These are phyloP conservation scores for Hura crepitans DNA, from an alignment of 441 rosid species.

Conservation along the genomic window DNA sequence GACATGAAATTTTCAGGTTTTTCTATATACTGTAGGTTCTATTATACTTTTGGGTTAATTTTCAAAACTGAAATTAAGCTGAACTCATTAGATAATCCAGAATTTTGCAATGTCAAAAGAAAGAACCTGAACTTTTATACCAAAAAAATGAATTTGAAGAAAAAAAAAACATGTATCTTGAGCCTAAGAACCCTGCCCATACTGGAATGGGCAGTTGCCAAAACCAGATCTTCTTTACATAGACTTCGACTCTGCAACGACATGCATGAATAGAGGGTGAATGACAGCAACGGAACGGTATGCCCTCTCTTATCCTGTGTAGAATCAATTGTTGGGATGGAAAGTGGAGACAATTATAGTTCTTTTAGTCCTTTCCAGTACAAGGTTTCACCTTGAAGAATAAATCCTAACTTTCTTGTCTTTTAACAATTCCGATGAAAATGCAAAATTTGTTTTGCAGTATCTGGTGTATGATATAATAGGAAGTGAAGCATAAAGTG, in stretches of 20 bases:
- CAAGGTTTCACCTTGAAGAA: no score
- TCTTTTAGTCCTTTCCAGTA: no score
- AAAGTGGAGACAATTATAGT: no score
- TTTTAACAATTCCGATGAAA: neutral
- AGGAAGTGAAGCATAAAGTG: neutral
- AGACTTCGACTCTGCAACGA: no score
- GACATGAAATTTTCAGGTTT: neutral
- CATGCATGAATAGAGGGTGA: no score
- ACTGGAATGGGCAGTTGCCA: neutral
- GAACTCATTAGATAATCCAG: neutral
- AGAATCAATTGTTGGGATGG: no score
- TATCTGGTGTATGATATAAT: neutral
- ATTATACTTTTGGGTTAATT: neutral
- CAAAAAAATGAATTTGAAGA: no score
- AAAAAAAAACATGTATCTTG: no score
- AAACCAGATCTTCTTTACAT: neutral
- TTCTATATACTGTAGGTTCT: neutral
- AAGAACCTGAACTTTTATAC: neutral
- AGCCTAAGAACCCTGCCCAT: neutral
- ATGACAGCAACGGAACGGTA: no score
- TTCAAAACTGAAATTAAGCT: neutral
- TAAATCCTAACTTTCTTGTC: no score
- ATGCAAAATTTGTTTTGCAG: neutral
- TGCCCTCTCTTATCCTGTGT: no score
- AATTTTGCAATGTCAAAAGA: neutral